phyloP scores from a whole-genome alignment of 148 eudicot genomes.

The Oxyria digyna region DNA sequence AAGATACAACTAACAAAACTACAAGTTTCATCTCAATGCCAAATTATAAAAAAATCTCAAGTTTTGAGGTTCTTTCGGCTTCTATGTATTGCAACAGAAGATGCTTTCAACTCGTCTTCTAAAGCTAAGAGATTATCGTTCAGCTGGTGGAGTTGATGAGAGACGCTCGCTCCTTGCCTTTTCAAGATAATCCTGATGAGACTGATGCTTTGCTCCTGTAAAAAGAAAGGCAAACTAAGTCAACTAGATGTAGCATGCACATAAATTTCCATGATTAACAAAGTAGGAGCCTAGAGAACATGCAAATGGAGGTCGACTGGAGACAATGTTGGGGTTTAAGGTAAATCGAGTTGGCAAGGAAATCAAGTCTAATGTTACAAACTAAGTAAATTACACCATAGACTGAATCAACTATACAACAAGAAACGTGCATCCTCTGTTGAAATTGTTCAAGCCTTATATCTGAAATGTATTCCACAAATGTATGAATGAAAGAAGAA shows the following conservation, averaged over 20 bases:
- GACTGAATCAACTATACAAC: not conserved
- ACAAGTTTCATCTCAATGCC: not conserved
- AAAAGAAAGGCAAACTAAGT: not conserved
- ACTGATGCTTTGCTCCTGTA: constrained; percentile 9
- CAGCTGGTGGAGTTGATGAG: not conserved
- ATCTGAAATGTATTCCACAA: no score
- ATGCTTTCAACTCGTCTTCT: no score
- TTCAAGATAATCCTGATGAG: constrained; percentile 14
- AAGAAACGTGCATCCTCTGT: no score
- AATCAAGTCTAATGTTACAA: not conserved
- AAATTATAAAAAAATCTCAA: no score
- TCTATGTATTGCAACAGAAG: not conserved
- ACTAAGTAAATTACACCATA: not conserved
- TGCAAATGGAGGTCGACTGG: not conserved
- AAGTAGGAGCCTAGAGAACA: not conserved
- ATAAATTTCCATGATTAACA: not conserved
- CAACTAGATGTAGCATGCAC: not conserved
- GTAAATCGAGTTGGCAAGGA: not conserved
- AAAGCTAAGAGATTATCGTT: not conserved
- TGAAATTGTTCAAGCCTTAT: no score
- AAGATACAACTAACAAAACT: not conserved
- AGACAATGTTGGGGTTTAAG: not conserved
- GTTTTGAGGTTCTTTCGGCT: no score
- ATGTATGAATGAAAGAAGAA: no score
- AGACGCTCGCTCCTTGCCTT: constrained; percentile 9